Conservation (phyloP, 192 early-diverging fungal species). For the Backusella morwellensis region DNA sequence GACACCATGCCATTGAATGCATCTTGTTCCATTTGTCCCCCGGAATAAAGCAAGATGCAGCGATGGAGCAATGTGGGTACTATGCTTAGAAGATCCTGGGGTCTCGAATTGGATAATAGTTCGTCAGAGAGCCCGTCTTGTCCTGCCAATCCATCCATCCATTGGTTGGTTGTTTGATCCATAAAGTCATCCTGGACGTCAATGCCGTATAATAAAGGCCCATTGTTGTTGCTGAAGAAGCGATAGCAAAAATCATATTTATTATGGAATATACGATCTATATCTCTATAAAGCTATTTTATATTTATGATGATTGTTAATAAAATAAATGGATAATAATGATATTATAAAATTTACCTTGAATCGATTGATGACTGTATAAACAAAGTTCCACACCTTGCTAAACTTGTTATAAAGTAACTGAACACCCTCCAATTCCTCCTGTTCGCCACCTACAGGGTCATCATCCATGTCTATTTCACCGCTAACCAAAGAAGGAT, state of each 20-base stretch:
- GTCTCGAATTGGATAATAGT: conserved; percentile 21
- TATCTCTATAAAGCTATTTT: conserved; percentile 14
- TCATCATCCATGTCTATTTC: conserved; percentile 6
- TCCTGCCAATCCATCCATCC: conserved; percentile 27
- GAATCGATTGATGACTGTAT: conserved; percentile 17
- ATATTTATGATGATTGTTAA: neutral
- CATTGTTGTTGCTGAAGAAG: conserved; percentile 19
- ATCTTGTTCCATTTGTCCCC: conserved; percentile 19
- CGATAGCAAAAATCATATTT: conserved; percentile 24
- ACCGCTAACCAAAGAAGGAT: neutral
- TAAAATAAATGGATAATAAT: neutral
- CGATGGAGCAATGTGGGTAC: conserved; percentile 31
- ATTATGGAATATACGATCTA: conserved; percentile 15
- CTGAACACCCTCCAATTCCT: conserved; percentile 28
- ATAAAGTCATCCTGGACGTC: conserved; percentile 6
- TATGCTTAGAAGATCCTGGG: conserved; percentile 20
- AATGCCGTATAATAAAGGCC: conserved; percentile 18
- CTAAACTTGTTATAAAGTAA: conserved; percentile 28
- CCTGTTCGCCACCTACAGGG: conserved; percentile 8
- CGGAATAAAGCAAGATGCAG: conserved; percentile 18
- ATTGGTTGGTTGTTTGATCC: conserved; percentile 24
- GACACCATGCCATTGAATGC: conserved; percentile 20
- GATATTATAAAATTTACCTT: conserved; percentile 11
- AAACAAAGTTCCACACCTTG: conserved; percentile 29
- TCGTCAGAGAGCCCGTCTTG: conserved; percentile 34